phyloP scores from a whole-genome alignment of 495 filamentous ascomycete genomes.

The Annulohypoxylon stygium region DNA sequence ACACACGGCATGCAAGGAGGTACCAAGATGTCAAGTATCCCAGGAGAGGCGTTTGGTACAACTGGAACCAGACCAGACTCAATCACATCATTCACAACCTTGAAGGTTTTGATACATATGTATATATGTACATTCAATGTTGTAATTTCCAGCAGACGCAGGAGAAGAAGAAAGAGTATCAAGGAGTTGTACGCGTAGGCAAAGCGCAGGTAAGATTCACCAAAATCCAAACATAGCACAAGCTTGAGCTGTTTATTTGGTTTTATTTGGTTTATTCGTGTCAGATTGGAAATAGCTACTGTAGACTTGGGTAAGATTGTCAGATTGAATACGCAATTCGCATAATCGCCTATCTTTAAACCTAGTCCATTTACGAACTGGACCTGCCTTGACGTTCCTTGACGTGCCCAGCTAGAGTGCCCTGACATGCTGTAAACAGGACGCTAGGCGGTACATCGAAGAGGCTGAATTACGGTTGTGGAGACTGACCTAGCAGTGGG shows the following conservation, averaged over 20 bases:
- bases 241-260: not conserved
- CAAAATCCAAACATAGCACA: not conserved
- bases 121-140: not conserved
- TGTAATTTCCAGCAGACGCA: conserved; percentile 1
- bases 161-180: not conserved
- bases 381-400: not conserved
- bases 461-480: conserved; percentile 18
- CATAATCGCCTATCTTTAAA: conserved; percentile 10
- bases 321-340: conserved; percentile 15
- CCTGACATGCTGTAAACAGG: not conserved
- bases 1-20: not conserved
- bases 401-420: no score
- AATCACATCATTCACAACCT: not conserved
- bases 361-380: not conserved
- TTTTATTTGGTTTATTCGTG: conserved; percentile 1
- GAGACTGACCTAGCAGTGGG: not conserved
- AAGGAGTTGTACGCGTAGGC: conserved; percentile 16
- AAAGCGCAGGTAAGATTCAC: not conserved
- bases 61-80: not conserved
- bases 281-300: conserved; percentile 8
- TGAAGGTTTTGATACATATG: not conserved
- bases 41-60: not conserved
- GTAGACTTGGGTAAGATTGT: not conserved
- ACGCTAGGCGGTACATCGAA: not conserved
- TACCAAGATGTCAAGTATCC: not conserved